Conservation (phyloP, 129 eudicot genomes). For the Chrysanthemum lavandulifolium region DNA sequence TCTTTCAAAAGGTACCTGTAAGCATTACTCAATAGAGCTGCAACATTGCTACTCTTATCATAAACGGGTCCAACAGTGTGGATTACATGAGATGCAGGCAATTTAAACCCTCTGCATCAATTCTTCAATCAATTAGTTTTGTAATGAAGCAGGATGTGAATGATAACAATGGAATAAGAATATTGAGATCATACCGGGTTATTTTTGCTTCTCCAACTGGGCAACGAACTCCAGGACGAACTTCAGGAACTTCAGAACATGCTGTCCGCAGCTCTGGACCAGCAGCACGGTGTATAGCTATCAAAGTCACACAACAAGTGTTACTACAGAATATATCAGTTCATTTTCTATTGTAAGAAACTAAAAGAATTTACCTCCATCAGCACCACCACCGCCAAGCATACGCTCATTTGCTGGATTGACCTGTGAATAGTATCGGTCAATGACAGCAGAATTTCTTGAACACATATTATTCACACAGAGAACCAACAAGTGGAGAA, state of each 20-base stretch:
- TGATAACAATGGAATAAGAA: not conserved
- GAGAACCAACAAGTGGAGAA: not conserved
- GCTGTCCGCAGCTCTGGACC: slow-evolving; percentile 85
- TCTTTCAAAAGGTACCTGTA: slow-evolving; percentile 48
- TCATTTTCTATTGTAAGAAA: slow-evolving; percentile 1
- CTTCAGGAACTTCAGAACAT: slow-evolving; percentile 82
- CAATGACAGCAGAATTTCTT: slow-evolving; percentile 2
- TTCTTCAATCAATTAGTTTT: slow-evolving; percentile 2
- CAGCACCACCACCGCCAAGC: slow-evolving; percentile 99
- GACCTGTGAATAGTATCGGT: slow-evolving; percentile 43
- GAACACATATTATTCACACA: not conserved
- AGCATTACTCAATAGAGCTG: slow-evolving; percentile 62
- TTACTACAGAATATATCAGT: not conserved
- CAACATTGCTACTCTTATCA: slow-evolving; percentile 51
- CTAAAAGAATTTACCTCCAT: slow-evolving; percentile 62
- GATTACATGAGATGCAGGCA: slow-evolving; percentile 91
- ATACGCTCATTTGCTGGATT: slow-evolving; percentile 94
- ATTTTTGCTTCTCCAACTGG: slow-evolving; percentile 99
- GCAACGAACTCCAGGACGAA: slow-evolving; percentile 85
- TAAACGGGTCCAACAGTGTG: slow-evolving; percentile 96
- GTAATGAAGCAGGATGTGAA: slow-evolving; percentile 1
- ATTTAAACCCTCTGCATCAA: slow-evolving; percentile 74
- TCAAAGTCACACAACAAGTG: slow-evolving; percentile 9
- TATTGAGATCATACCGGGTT: slow-evolving; percentile 58
- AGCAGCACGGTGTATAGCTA: slow-evolving; percentile 96